Percentiles rank a stretch among this genome's conserved stretches.
Evolutionary conservation across 352 stramenopile species (phyloP).

Genomic region (Peronosclerospora sorghi): DNA sequence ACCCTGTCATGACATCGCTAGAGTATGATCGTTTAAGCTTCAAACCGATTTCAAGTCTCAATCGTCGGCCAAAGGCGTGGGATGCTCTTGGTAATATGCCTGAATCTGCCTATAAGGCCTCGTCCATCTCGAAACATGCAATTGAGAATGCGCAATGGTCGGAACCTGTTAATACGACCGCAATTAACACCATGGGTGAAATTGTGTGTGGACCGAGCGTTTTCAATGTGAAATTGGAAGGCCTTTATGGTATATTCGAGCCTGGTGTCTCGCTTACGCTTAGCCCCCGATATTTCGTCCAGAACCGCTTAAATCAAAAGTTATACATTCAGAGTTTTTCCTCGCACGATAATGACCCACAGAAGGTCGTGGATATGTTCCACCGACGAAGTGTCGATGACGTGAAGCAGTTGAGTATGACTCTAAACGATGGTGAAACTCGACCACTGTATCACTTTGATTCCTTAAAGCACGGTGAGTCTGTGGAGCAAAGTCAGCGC

Average conservation of each 20-base stretch:
- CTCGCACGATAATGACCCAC: conserved; percentile 42
- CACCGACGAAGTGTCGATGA: conserved; percentile 55
- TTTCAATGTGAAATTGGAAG: conserved; percentile 73
- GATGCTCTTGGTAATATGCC: conserved; percentile 40
- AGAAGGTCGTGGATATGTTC: conserved; percentile 60
- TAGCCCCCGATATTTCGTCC: conserved; percentile 71
- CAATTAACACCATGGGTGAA: conserved; percentile 79
- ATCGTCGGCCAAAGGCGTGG: conserved; percentile 48
- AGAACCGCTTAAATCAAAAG: conserved; percentile 76
- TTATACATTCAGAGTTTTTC: conserved; percentile 67
- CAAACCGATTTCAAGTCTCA: conserved; percentile 39
- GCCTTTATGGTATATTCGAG: conserved; percentile 72
- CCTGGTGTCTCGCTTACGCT: conserved; percentile 64
- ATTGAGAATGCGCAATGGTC: conserved; percentile 64
- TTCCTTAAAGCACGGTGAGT: conserved; percentile 60
- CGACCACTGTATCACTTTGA: conserved; percentile 70
- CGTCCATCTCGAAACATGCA: conserved; percentile 45
- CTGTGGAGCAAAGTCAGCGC: conserved; percentile 44
- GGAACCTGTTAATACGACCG: conserved; percentile 72
- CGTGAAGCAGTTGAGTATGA: conserved; percentile 38
- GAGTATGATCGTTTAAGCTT: conserved; percentile 58
- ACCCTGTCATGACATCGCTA: conserved; percentile 52
- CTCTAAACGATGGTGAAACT: conserved; percentile 48
- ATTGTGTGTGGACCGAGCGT: conserved; percentile 59
- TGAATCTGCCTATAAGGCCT: conserved; percentile 31